Base-by-base conservation (phyloP, 2,329 filamentous ascomycete genomes). In the Aspergillus eucalypticola region DNA sequence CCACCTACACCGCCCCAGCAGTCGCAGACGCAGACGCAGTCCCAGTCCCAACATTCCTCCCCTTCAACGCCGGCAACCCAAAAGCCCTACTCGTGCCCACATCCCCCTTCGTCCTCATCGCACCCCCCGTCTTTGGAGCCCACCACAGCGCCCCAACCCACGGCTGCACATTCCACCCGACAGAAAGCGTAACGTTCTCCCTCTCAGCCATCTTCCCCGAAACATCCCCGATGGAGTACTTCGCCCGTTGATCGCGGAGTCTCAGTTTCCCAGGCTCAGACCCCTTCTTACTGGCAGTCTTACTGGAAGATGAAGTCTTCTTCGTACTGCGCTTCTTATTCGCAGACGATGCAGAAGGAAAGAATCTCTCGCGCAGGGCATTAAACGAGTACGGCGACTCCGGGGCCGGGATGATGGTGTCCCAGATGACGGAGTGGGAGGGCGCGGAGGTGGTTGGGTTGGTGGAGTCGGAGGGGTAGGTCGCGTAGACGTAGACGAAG, bases 131-230 rank as follows among this genome's bases (percentile, higher is more conserved):
- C 19, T 73, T 75, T 32, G 86, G 82, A 71, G 90, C 89, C 95
- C 95, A 99, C 44, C 90, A 90, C 75, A 98, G 78, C 55, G 89
- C 78, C 13, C 95, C 95, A 10, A 99, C 92, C 91, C 94, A 98
- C 32, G 95, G 95, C 82, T 99, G 95, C 61, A 98, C 90, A 78
- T 98, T 98, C 87, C 96, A 99, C 73, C 95, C 89, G 56, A 98
- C 81, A 69, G 88, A 87, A 64, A 99, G 81, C 29, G 86, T 88
- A 59, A 94, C 91, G 73, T 95, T 88, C 54, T 84, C 81, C 52
- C 87, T 82, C 71, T 89, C 84, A 49, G 91, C 90, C 66, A 98
- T 83, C 75, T 88, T 88, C 62, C 93, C 90, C 10, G 84, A 85
- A 10, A 94, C 90, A 75, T 97, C 92, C 4, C 93, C 96, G 78